Evolutionary conservation across 1,139 yeast genomes (phyloP).

Genomic region (Suhomyces chickasaworum): DNA sequence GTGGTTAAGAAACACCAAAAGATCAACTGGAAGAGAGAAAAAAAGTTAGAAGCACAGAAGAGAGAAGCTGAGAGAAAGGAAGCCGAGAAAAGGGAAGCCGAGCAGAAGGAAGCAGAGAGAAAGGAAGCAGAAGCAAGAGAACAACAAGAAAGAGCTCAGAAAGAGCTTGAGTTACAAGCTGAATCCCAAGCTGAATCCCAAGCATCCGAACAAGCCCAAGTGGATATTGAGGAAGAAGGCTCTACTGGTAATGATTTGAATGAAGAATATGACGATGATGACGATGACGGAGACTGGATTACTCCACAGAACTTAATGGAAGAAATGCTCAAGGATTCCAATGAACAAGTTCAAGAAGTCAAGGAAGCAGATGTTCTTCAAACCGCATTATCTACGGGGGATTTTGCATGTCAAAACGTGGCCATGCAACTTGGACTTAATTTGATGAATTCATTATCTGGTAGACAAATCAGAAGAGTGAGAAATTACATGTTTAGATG

Average conservation of each 20-base stretch:
- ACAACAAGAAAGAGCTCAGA: conserved; percentile 20
- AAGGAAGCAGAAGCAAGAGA: conserved; percentile 16
- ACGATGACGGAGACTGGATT: conserved; percentile 95
- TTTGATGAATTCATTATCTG: conserved; percentile 82
- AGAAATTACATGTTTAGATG: conserved; percentile 94
- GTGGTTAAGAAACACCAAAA: conserved; percentile 13
- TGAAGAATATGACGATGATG: conserved; percentile 56
- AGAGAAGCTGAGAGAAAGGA: neutral
- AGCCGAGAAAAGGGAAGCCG: neutral
- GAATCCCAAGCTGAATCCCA: neutral
- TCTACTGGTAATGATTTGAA: conserved; percentile 15
- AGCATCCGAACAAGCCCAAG: neutral
- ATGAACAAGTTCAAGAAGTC: conserved; percentile 42
- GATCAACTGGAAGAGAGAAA: conserved; percentile 11
- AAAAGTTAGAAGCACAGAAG: conserved; percentile 1
- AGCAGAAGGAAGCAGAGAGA: neutral
- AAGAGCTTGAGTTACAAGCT: conserved; percentile 1
- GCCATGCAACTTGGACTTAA: conserved; percentile 88
- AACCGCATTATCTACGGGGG: conserved; percentile 91
- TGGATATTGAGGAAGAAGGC: neutral
- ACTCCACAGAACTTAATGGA: conserved; percentile 81
- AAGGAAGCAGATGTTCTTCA: conserved; percentile 35
- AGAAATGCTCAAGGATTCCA: conserved; percentile 65
- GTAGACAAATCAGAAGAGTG: conserved; percentile 80
- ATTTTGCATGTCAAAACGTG: conserved; percentile 96